Base-by-base conservation (phyloP, 2,329 filamentous ascomycete genomes). In the Curvularia verruculosa region DNA sequence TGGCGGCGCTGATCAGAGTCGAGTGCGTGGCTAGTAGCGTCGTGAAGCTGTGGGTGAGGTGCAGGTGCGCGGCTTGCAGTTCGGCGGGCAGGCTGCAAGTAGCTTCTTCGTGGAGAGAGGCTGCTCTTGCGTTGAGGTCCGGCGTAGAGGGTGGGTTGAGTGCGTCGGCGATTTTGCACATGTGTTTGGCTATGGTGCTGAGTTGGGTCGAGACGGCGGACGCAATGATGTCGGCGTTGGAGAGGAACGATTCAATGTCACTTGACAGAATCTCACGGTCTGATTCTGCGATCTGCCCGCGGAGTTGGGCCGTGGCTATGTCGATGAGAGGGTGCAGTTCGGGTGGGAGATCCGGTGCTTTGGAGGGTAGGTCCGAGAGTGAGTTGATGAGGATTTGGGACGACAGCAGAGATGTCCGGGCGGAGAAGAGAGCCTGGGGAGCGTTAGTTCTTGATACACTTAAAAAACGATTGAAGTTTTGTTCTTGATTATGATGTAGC, bases 311-410 rank as follows among this genome's bases (percentile, higher is more conserved):
- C 10, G 73, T 72, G 5, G 78, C 66, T 8, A 80, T 70, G n/a
- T 78, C 77, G 28, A 79, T 77, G 5, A 77, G 66, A 47, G 79
- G 68, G 61, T 78, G 76, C 1, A 82, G 67, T 64, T 81, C 79
- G 9, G 70, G 70, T 15, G 77, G 75, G n/a, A 81, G 66, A 5
- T 73, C 68, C 40, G 69, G 60, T n/a, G 67, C 67, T 31, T 68
- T 67, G 13, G 72, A 75, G 2, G 75, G 69, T 6, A 79, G 61
- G n/a, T 65, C 60, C 3, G 69, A 59, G 5, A 81, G 64, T 12
- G 74, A 70, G n/a, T 61, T 57, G 34, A 70, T 69, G 36, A 80
- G 65, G 10, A 79, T 62, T 19, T 71, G 63, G 13, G 66, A 65
- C 51, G 73, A 73, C 12, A 75, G 69, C 5, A 61, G 61, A 5